A percentile compares a stretch with the other conserved stretches of the same genome.
These are phyloP conservation scores for Aspergillus sp. DNA, from an alignment of 2,329 filamentous ascomycete species.

Conservation along the genomic window DNA sequence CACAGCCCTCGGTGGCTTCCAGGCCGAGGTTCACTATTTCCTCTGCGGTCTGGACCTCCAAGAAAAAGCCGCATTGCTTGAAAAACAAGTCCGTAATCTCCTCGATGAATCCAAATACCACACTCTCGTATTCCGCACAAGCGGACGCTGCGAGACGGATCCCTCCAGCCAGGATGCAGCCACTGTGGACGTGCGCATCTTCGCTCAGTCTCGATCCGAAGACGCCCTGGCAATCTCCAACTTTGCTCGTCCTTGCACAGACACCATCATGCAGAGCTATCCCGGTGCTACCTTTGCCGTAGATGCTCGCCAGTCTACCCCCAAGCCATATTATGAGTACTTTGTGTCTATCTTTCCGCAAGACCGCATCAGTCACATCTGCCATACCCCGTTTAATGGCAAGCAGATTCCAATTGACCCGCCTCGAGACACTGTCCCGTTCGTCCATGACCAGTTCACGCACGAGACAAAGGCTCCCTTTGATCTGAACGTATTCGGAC, in stretches of 20 bases:
- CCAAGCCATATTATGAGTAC: conserved; percentile 15
- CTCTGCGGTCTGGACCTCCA: conserved; percentile 35
- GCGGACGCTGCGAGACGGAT: conserved; percentile 12
- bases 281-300: conserved; percentile 17
- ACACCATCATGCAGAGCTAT: conserved; percentile 21
- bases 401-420: neutral
- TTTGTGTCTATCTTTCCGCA: conserved; percentile 13
- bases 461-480: conserved; percentile 5
- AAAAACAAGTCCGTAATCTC: conserved; percentile 31
- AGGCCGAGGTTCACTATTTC: conserved; percentile 37
- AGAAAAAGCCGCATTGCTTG: conserved; percentile 32
- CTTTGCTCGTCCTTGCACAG: conserved; percentile 18
- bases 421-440: conserved; percentile 1
- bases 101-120: conserved; percentile 15
- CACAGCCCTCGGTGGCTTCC: conserved; percentile 34
- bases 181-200: conserved; percentile 27
- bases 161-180: conserved; percentile 24
- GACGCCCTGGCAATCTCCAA: conserved; percentile 12
- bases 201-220: conserved; percentile 36
- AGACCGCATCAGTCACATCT: conserved; percentile 6
- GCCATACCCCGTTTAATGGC: conserved; percentile 6
- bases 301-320: conserved; percentile 8
- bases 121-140: conserved; percentile 10
- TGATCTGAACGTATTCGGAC: conserved; percentile 16
- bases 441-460: conserved; percentile 8